Percentiles rank a stretch among this genome's conserved stretches.
phyloP scores from a whole-genome alignment of 148 eudicot species.

The Fagopyrum homotropicum region DNA sequence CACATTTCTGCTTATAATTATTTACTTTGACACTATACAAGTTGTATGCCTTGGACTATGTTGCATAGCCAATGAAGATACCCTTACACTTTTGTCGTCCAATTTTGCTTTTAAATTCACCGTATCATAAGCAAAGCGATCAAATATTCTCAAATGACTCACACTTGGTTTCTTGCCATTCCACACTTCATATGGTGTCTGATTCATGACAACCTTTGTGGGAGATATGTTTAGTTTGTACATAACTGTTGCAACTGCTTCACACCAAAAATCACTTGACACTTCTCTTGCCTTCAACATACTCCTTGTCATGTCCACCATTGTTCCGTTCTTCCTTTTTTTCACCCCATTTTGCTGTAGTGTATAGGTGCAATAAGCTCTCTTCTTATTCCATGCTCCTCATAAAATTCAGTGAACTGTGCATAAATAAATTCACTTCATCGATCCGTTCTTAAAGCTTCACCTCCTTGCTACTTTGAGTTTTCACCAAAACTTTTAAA shows the following conservation, averaged over 20 bases:
- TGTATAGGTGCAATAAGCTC: not conserved
- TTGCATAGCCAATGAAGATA: not conserved
- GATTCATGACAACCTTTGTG: not conserved
- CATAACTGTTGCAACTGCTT: not conserved
- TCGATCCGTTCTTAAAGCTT: too few species aligned
- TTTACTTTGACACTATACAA: not conserved
- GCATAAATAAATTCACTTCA: too few species aligned
- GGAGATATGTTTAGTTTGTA: not conserved
- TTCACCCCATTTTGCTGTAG: not conserved
- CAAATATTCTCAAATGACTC: not conserved
- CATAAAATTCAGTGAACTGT: too few species aligned
- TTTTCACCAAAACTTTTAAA: too few species aligned
- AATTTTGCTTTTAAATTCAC: not conserved
- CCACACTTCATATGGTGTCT: too few species aligned
- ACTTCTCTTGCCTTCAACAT: not conserved
- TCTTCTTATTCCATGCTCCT: not conserved
- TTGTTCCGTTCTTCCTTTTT: too few species aligned
- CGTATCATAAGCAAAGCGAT: not conserved
- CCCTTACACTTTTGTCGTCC: not conserved
- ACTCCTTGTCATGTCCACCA: not conserved
- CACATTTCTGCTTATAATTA: not conserved
- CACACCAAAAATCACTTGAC: not conserved
- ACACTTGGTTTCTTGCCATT: constrained; percentile 1
- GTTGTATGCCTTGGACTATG: not conserved
- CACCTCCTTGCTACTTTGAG: too few species aligned